Evolutionary conservation across 768 basidiomycete species (phyloP), one percentile per base, ranked within the genome.

Genomic region (Cystofilobasidium macerans): DNA sequence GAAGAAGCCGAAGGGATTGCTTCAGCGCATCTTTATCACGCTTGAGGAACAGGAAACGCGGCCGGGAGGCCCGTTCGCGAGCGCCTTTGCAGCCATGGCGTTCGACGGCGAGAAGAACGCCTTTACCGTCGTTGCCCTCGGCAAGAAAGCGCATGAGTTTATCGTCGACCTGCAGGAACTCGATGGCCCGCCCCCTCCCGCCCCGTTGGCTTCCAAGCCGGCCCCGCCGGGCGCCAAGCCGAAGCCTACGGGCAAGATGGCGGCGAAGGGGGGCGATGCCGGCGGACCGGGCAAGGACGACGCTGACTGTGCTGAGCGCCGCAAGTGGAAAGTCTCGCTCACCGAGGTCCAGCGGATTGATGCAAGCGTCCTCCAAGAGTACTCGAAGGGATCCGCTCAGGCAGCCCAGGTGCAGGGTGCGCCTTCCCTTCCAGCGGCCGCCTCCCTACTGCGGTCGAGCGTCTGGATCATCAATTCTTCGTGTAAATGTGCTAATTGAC

Each of bases 71-170:
- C 26, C 2, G 51, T 16, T 13, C 28, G 28, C 2, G 4, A 6
- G 16, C 28, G 14, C 30, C 5, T 54, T 54, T 16, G 7, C 1
- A 2, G 26, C 51, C 7, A 32, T 54, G 28, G 51, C 51, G 51
- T 54, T 54, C 30, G 51, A 54, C 30, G 51, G 51, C 16, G 51
- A 54, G 30, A 54, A 32, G 51, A 54, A 54, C 30, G 51, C n/a
- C n/a, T n/a, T n/a, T n/a, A n/a, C n/a, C n/a, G n/a, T n/a, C n/a
- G n/a, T n/a, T n/a, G n/a, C 51, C 7, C n/a, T 54, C 7, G 12
- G 12, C 28, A 4, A 16, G 28, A 32, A 28, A 13, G 8, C 16
- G 28, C 26, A 28, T 2, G 16, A 11, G 51, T 54, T 32, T 22
- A 32, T 14, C 14, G 22, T 54, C 14, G 51, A 54, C 30, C 28